Evolutionary conservation across 352 stramenopile species (phyloP).

Genomic region (Phytophthora multivora): DNA sequence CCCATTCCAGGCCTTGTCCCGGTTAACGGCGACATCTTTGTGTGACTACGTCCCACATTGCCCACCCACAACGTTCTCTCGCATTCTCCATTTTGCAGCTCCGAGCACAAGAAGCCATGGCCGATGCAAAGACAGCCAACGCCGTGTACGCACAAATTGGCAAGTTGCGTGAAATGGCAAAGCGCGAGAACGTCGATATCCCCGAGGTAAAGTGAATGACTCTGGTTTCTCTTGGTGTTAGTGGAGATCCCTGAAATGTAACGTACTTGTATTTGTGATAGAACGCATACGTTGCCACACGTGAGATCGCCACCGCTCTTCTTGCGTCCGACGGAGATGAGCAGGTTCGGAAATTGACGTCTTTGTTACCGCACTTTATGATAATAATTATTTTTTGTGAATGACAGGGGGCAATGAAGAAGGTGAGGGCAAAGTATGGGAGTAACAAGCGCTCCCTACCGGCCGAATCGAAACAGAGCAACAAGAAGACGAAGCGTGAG

Average conservation of each 20-base stretch:
- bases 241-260: too few relatives aligned
- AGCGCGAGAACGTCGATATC: conserved; percentile 25
- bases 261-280: not conserved
- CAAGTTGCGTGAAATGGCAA: conserved; percentile 24
- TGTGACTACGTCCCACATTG: conserved; percentile 27
- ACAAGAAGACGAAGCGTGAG: conserved; percentile 29
- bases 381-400: not conserved
- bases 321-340: conserved; percentile 34
- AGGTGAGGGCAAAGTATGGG: conserved; percentile 31
- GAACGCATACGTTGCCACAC: conserved; percentile 26
- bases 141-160: conserved; percentile 30
- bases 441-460: conserved; percentile 26
- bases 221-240: too few relatives aligned
- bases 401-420: conserved; percentile 33
- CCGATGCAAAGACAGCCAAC: conserved; percentile 22
- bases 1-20: conserved; percentile 10
- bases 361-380: not conserved
- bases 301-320: conserved; percentile 34
- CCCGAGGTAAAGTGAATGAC: conserved; percentile 19
- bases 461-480: conserved; percentile 10
- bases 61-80: not conserved
- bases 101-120: conserved; percentile 14
- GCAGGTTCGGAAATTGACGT: conserved; percentile 14
- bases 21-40: conserved; percentile 14
- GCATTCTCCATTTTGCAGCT: conserved; percentile 25